Base-by-base conservation (phyloP, 495 filamentous ascomycete species). In the Talaromyces thailandensis region DNA sequence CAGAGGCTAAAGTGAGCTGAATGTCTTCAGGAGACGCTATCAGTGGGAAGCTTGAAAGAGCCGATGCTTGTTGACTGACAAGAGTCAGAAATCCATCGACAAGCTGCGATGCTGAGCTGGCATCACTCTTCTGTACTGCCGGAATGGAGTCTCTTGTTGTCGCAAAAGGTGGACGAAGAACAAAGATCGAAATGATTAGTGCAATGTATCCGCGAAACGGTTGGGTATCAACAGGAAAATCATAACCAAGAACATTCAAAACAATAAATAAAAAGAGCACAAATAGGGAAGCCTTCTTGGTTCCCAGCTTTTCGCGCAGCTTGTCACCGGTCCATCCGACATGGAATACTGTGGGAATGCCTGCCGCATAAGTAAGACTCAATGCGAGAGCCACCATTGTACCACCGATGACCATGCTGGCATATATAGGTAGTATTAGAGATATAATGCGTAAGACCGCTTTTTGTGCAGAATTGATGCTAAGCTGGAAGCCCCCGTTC, bases 391-490 rank as follows among this genome's bases (percentile, higher is more conserved):
- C 79, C 9, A 81, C 79, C 28, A 81, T 68, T 60, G 80, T 74
- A 6, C 79, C 83, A 24, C 85, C 84, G 21, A 86, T 68, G 37
- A 84, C 79, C 65, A 84, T 69, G 0, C 80, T 66, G 23, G 84
- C 82, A 63, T 83, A 86, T 62, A 84, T 80, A 0, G 85, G 85
- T 23, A 87, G 65, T 23, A 74, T 77, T 31, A 86, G 68, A 18
- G 74, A 73, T 37, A 60, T 61, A 14, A 69, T 58, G 25, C 70
- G 72, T 31, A 70, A 35, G 55, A 78, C 40, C 1, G 67, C 64
- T 23, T 62, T 53, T 18, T 64, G 61, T 4, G 51, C 69, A 0
- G 58, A 66, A n/a, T 62, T 64, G 2, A 52, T 51, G 56, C 65
- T 66, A 4, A 63, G 25, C 26, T 58, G 35, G 14, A 35, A 26